These are phyloP conservation scores for Effrenium voratum DNA, from an alignment of 73 alveolate species.

Conservation along the genomic window DNA sequence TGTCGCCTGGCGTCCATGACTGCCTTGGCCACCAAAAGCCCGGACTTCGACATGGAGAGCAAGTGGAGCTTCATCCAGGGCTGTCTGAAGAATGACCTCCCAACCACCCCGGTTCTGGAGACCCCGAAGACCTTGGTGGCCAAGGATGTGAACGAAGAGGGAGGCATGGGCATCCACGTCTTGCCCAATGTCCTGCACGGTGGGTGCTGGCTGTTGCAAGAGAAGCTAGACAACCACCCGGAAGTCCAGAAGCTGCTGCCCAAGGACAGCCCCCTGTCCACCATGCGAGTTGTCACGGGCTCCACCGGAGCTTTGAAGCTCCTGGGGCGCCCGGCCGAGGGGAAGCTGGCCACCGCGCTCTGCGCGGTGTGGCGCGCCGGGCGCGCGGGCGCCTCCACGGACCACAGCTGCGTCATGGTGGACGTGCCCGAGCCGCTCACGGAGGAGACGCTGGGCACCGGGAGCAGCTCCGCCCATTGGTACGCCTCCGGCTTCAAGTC, in stretches of 20 bases:
- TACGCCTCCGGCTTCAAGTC: constrained; percentile 78
- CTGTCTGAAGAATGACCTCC: constrained; percentile 39
- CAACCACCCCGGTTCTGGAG: constrained; percentile 47
- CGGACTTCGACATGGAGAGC: constrained; percentile 52
- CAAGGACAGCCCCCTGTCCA: constrained; percentile 52
- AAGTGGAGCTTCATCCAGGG: constrained; percentile 90
- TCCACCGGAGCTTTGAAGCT: constrained; percentile 65
- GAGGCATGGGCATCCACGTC: constrained; percentile 92
- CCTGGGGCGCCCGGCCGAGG: constrained; percentile 25
- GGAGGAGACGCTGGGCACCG: constrained; percentile 25
- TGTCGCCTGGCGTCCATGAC: constrained; percentile 91
- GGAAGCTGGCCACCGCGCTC: constrained; percentile 31
- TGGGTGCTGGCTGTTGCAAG: constrained; percentile 26
- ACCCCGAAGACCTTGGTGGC: constrained; percentile 36
- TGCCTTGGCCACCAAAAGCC: constrained; percentile 34
- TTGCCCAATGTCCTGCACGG: constrained; percentile 1
- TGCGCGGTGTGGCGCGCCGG: constrained; percentile 91
- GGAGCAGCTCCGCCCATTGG: constrained; percentile 66
- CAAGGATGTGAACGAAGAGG: constrained; percentile 83
- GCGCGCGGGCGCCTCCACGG: constrained; percentile 68
- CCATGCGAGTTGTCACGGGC: constrained; percentile 75
- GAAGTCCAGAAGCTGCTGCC: constrained; percentile 66
- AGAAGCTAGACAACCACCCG: constrained; percentile 82
- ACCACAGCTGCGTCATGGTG: constrained; percentile 90
- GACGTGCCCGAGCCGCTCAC: constrained; percentile 50